Percentiles rank a stretch among this genome's conserved stretches.
These are phyloP conservation scores for Friedmanniomyces endolithicus DNA, from an alignment of 495 filamentous ascomycete genomes.

Conservation along the genomic window DNA sequence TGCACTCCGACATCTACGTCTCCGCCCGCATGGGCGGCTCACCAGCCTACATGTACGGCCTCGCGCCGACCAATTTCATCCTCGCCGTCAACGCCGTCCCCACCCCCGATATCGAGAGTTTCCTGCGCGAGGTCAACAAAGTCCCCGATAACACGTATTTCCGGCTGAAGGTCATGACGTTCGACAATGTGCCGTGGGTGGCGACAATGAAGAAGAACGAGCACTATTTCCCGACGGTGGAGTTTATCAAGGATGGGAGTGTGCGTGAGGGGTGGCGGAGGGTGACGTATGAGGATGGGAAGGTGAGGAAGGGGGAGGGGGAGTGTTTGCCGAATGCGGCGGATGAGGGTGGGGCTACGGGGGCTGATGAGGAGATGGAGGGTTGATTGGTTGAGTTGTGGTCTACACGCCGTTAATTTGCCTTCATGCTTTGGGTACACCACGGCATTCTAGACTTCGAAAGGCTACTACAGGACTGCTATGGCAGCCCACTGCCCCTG, in stretches of 20 bases:
- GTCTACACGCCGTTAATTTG: background rate
- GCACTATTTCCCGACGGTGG: constrained; percentile 55
- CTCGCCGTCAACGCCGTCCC: constrained; percentile 81
- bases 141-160: constrained; percentile 98
- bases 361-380: constrained; percentile 5
- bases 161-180: constrained; percentile 83
- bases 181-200: constrained; percentile 95
- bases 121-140: constrained; percentile 64
- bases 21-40: constrained; percentile 62
- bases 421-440: background rate
- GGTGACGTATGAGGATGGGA: constrained; percentile 19
- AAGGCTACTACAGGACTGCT: too few relatives aligned
- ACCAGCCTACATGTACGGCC: constrained; percentile 81
- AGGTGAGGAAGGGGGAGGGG: constrained; percentile 16
- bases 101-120: constrained; percentile 67
- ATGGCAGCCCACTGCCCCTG: too few relatives aligned
- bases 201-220: constrained; percentile 99
- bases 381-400: background rate
- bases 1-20: constrained; percentile 97
- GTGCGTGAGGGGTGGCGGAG: constrained; percentile 22
- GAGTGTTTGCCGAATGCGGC: constrained; percentile 7
- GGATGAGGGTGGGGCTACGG: background rate
- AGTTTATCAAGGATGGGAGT: constrained; percentile 31
- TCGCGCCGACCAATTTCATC: constrained; percentile 95
- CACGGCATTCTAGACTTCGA: too few relatives aligned